phyloP scores from a whole-genome alignment of 768 basidiomycete genomes.

The Naganishia randhawae region DNA sequence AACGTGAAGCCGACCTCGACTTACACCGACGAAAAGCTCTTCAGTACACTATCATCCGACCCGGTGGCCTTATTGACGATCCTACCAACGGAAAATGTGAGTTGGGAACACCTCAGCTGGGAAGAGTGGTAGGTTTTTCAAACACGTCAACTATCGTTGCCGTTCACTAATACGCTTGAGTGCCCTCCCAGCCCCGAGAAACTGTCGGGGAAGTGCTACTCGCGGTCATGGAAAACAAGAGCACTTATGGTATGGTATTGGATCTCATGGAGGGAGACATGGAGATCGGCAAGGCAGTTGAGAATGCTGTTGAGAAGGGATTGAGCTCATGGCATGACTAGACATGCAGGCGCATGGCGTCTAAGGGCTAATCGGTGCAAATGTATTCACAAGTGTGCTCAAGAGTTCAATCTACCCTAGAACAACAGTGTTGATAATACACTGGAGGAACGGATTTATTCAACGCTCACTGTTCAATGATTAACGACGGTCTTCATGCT shows the following conservation, averaged over 20 bases:
- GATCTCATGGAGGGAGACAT: conserved; percentile 62
- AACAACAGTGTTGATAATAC: too few relatives aligned
- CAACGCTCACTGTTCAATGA: too few relatives aligned
- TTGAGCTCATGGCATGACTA: conserved; percentile 39
- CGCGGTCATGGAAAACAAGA: conserved; percentile 56
- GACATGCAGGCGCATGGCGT: not conserved
- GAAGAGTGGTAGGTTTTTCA: conserved; percentile 53
- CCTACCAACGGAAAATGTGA: conserved; percentile 57
- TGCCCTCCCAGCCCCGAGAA: conserved; percentile 53
- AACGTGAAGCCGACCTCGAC: conserved; percentile 55
- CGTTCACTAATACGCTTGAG: conserved; percentile 34
- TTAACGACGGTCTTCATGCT: too few relatives aligned
- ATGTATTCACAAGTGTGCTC: too few relatives aligned
- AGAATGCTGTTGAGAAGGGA: conserved; percentile 55
- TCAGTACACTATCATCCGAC: conserved; percentile 66
- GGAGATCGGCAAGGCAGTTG: conserved; percentile 55
- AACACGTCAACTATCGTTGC: not conserved
- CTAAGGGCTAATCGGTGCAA: not conserved
- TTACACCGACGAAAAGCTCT: conserved; percentile 57
- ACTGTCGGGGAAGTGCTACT: conserved; percentile 60
- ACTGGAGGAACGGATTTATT: too few relatives aligned
- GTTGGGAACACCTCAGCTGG: conserved; percentile 60
- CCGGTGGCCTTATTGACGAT: conserved; percentile 59
- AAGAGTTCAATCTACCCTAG: too few relatives aligned
- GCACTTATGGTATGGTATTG: conserved; percentile 60